Evolutionary conservation across 2,329 filamentous ascomycete genomes (phyloP), one percentile per base, ranked within the genome.

Genomic region (Sporothrix inflata): DNA sequence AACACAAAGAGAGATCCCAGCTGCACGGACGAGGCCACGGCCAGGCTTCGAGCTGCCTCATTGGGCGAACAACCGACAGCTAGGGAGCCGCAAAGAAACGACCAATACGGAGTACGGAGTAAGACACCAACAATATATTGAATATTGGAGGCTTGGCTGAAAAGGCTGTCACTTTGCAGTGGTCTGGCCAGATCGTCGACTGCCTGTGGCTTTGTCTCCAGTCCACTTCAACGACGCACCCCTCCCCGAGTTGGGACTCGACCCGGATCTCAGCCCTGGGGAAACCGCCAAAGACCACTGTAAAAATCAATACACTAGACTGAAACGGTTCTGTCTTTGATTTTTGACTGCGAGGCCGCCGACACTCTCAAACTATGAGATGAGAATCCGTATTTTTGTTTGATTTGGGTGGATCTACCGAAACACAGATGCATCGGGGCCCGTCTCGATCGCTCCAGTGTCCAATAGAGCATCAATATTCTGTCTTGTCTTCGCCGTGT

Each of bases 181-280:
- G 49, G 49, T 53, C n/a, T 53, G 49, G 21, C 21, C 21, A 27
- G 2, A 7, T 21, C 9, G 21, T 27, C 21, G 49, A n/a, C 38
- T 27, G 21, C 4, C 49, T 53, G 49, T 51, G 57, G 57, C 57
- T 38, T 61, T 61, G 57, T 60, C 45, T 6, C 14, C 14, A 47
- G 45, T 14, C 51, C 24, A 55, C 51, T 16, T 5, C n/a, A 5
- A 55, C 14, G 12, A 4, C 24, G 51, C 51, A 55, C 51, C 51
- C 55, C 55, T 60, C 30, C 21, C 55, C 27, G 27, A 60, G 55
- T 38, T 60, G 27, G 55, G 55, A 38, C 55, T 38, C 55, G 27
- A 60, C 55, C 19, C 55, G 55, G 38, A 30, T 66, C 57, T 63
- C 57, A 63, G 57, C 57, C 57, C 34, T 63, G 57, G 21, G 8